These are phyloP conservation scores for Besnoitia besnoiti DNA, from an alignment of 169 alveolate genomes.

Conservation along the genomic window DNA sequence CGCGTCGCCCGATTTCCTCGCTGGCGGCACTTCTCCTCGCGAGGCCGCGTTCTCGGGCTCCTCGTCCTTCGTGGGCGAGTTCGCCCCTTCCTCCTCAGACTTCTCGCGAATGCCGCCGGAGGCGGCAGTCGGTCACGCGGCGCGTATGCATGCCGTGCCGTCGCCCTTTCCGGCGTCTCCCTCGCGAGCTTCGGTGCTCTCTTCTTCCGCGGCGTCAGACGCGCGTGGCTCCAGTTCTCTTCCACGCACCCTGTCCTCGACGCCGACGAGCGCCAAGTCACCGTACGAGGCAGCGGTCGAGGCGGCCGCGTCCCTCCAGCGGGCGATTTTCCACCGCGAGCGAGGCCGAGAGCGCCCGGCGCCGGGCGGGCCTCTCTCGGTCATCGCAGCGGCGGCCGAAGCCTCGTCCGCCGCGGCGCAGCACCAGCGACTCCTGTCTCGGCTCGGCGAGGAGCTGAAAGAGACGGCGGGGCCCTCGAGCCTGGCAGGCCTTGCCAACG, in stretches of 20 bases:
- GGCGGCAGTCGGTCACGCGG: too few species aligned
- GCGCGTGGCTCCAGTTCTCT: too few species aligned
- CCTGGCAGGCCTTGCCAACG: neutral
- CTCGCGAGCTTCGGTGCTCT: neutral
- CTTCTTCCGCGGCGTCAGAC: neutral
- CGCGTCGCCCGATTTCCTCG: too few species aligned
- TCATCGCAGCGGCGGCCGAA: too few species aligned
- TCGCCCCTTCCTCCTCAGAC: neutral
- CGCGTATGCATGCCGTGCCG: too few species aligned
- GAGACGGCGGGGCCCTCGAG: neutral
- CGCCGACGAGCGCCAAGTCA: neutral
- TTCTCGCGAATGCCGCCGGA: too few species aligned
- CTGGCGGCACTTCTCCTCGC: too few species aligned
- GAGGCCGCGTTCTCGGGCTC: neutral
- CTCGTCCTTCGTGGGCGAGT: neutral
- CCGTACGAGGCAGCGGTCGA: neutral
- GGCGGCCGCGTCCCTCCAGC: neutral
- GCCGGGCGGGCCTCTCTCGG: neutral
- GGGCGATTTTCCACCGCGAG: neutral
- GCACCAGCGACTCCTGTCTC: neutral
- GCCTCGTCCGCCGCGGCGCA: too few species aligned
- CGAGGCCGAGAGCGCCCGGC: neutral
- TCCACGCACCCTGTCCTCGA: neutral
- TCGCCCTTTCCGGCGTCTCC: neutral
- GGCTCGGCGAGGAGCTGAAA: neutral